Evolutionary conservation across 345 rosid genomes (phyloP), one percentile per base, ranked within the genome.

Genomic region (Linum usitatissimum): DNA sequence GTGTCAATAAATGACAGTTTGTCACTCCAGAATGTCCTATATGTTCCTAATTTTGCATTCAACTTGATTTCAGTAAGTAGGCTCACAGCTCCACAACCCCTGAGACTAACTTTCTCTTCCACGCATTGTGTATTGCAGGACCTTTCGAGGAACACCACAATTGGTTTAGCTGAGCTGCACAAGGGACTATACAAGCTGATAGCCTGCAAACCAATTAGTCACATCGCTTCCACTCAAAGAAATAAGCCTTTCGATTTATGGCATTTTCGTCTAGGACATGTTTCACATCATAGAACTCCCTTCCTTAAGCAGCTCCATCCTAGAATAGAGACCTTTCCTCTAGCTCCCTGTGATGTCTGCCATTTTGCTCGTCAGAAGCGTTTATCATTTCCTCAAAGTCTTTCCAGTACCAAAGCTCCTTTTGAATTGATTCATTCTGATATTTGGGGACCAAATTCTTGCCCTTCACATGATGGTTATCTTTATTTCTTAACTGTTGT

Each of bases 381-480:
- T 23, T 23, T 23, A 23, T 23, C 28, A 23, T 23, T 23, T 23
- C 28, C 28, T 23, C 28, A 23, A 23, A 23, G 28, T 23, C 28
- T 23, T 23, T 23, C 28, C 28, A 23, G 28, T 23, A 23, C 28
- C 2, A 23, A 23, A 23, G 28, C 28, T 23, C 28, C 28, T 23
- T 23, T 23, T 23, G 28, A 23, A 53, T 53, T 53, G 3, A 5
- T 14, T 3, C 18, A 53, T 34, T 1, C 8, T 34, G 38, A 34
- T 34, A 34, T 34, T 4, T 34, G 38, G 38, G 38, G 38, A 4
- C 17, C 17, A 18, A 14, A 14, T 53, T 0, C 19, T 53, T 14
- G 55, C 5, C 55, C 55, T 53, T 53, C 55, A 5, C 55, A 53
- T 53, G 55, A 53, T 53, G 55, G 55, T 18, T 53, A 14, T 53